Percentiles rank a stretch among this genome's conserved stretches.
Evolutionary conservation across 768 basidiomycete species (phyloP).

Genomic region (Psilocybe sp.): DNA sequence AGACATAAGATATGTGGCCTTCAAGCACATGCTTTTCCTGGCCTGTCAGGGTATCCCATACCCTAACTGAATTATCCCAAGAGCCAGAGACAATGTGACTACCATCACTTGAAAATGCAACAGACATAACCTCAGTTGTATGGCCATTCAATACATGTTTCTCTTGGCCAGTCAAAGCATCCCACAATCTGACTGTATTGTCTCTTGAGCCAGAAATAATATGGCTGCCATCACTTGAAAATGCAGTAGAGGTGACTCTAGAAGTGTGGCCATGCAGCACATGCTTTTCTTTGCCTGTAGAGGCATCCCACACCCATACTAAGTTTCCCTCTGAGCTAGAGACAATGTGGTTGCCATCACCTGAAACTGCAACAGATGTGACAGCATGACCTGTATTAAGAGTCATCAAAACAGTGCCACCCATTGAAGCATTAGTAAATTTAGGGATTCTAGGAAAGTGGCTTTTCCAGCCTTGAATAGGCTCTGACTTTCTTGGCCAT

Average conservation of each 20-base stretch:
- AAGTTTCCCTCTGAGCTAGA: neutral
- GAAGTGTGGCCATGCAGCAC: neutral
- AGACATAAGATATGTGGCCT: neutral
- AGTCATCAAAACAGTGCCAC: conserved; percentile 7
- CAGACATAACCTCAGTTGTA: neutral
- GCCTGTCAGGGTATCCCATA: conserved; percentile 6
- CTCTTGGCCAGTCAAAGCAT: neutral
- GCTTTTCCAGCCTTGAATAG: conserved; percentile 5
- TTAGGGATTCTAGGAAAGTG: conserved; percentile 11
- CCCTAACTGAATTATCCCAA: conserved; percentile 4
- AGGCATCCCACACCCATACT: neutral
- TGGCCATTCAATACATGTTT: neutral
- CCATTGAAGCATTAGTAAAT: conserved; percentile 3
- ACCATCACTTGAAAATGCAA: neutral
- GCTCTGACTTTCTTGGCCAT: conserved; percentile 9
- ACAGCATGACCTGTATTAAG: conserved; percentile 1
- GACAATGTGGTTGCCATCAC: neutral
- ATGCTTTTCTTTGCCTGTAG: neutral
- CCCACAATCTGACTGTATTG: neutral
- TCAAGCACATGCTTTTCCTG: neutral
- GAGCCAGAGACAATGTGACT: conserved; percentile 7
- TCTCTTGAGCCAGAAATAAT: conserved; percentile 1
- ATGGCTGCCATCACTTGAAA: conserved; percentile 6
- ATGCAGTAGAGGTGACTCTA: neutral
- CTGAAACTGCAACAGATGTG: neutral